Conservation (phyloP, 768 basidiomycete species). For the Amanita phalloides region DNA sequence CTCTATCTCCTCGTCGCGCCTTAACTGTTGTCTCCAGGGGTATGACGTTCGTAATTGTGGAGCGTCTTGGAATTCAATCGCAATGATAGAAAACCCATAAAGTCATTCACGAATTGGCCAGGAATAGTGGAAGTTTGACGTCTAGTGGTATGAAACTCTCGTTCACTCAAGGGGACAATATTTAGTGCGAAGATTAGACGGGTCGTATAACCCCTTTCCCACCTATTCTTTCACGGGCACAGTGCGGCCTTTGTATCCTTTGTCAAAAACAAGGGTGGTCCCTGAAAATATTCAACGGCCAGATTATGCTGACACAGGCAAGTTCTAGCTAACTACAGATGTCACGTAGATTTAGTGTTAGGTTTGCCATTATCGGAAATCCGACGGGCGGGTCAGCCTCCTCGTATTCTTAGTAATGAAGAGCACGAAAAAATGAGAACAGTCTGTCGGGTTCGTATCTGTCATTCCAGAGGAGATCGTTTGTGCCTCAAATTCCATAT, state of each 20-base stretch:
- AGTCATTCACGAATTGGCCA: slow-evolving; percentile 56
- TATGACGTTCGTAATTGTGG: slow-evolving; percentile 9
- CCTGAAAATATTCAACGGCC: slow-evolving; percentile 81
- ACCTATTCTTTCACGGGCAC: slow-evolving; percentile 71
- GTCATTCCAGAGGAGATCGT: neutral
- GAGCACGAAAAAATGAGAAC: slow-evolving; percentile 87
- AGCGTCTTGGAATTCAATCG: neutral
- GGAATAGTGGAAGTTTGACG: slow-evolving; percentile 14
- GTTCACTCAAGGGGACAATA: neutral
- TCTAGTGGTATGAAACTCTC: slow-evolving; percentile 1
- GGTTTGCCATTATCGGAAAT: slow-evolving; percentile 53
- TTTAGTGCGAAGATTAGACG: slow-evolving; percentile 31
- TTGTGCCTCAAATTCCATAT: neutral
- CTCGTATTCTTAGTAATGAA: slow-evolving; percentile 52
- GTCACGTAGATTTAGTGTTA: slow-evolving; percentile 14
- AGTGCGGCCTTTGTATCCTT: slow-evolving; percentile 79
- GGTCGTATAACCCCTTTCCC: slow-evolving; percentile 72
- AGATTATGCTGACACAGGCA: slow-evolving; percentile 66
- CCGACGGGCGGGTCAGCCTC: slow-evolving; percentile 46
- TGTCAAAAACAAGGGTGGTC: slow-evolving; percentile 64
- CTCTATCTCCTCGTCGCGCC: slow-evolving; percentile 5
- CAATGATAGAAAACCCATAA: slow-evolving; percentile 70
- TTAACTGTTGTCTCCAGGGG: slow-evolving; percentile 21
- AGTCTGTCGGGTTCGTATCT: slow-evolving; percentile 63
- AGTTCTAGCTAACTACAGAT: slow-evolving; percentile 1